Conservation (phyloP, 371 early-diverging fungal genomes). For the Mortierella sp. region DNA sequence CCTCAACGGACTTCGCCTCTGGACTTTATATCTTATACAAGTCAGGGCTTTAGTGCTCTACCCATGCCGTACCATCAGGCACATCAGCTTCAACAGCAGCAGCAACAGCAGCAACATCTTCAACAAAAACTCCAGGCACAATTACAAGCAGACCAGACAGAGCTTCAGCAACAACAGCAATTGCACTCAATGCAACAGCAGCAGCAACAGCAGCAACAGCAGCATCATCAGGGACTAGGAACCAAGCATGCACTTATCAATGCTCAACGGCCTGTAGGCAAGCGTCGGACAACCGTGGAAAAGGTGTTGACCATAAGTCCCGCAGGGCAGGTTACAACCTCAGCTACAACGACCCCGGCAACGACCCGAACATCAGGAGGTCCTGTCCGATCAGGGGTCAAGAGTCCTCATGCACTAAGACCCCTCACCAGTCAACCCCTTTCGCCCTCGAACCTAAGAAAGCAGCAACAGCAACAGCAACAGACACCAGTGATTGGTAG, state of each 20-base stretch:
- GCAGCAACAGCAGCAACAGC: conserved; percentile 19
- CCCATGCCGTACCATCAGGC: conserved; percentile 45
- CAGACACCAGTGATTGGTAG: neutral
- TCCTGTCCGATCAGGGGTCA: conserved; percentile 16
- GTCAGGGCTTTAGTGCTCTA: conserved; percentile 17
- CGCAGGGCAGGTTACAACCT: conserved; percentile 19
- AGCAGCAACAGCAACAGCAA: neutral
- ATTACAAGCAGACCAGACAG: conserved; percentile 17
- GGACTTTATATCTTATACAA: conserved; percentile 34
- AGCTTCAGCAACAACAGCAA: conserved; percentile 30
- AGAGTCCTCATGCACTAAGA: conserved; percentile 27
- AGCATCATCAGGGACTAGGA: conserved; percentile 23
- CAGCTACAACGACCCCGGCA: conserved; percentile 1
- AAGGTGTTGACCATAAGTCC: neutral
- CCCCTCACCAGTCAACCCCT: conserved; percentile 16
- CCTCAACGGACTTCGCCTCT: conserved; percentile 54
- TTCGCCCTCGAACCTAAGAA: conserved; percentile 4
- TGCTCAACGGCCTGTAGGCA: conserved; percentile 32
- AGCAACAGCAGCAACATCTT: conserved; percentile 28
- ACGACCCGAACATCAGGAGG: conserved; percentile 11
- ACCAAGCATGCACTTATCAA: conserved; percentile 25
- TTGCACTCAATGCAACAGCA: conserved; percentile 24
- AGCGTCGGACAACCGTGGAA: conserved; percentile 38
- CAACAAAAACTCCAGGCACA: conserved; percentile 39
- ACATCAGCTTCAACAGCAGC: conserved; percentile 58